Base-by-base conservation (phyloP, 1,284 basidiomycete species). In the Tilletia horrida region DNA sequence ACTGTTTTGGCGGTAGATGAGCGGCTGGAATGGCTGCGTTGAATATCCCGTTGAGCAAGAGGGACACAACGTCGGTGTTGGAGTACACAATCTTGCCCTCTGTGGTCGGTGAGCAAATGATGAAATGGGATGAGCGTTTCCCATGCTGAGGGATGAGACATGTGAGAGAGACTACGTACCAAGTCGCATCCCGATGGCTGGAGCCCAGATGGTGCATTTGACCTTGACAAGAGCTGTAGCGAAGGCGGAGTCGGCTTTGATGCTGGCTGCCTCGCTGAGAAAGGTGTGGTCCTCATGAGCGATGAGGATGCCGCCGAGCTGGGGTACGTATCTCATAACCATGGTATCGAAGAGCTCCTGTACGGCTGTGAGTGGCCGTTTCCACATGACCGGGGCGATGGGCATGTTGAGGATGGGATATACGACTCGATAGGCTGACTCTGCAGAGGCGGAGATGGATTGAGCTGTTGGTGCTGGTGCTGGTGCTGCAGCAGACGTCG, bases 21-120 rank as follows among this genome's bases (percentile, higher is more conserved):
- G 91, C 88, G 66, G 91, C 88, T 0, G 93, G 92, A 82, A 98
- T 97, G 8, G 93, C 94, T 16, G 93, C 92, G 82, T 98, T 98
- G 86, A 98, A 98, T 7, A 92, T 95, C 66, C 90, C 89, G 77
- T 96, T 92, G 3, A 97, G 86, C 64, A 98, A 89, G 13, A 98
- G 85, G 0, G 93, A 93, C 66, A 98, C 86, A 78, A 97, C 95
- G 69, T 95, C 93, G 0, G 95, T 93, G 0, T 93, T 96, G 68
- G 88, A 93, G 25, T 97, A 85, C 70, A 89, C 94, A 69, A 97
- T 88, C 69, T 88, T 90, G 6, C 93, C 95, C 67, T 87, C 92
- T 94, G 76, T 31, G 31, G 66, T 25, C 29, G 18, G 11, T 43
- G 59, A n/a, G 40, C 3, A 8, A 29, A 11, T 9, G 1, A 23